Evolutionary conservation across 495 filamentous ascomycete species (phyloP).

Genomic region (Friedmanniomyces endolithicus): DNA sequence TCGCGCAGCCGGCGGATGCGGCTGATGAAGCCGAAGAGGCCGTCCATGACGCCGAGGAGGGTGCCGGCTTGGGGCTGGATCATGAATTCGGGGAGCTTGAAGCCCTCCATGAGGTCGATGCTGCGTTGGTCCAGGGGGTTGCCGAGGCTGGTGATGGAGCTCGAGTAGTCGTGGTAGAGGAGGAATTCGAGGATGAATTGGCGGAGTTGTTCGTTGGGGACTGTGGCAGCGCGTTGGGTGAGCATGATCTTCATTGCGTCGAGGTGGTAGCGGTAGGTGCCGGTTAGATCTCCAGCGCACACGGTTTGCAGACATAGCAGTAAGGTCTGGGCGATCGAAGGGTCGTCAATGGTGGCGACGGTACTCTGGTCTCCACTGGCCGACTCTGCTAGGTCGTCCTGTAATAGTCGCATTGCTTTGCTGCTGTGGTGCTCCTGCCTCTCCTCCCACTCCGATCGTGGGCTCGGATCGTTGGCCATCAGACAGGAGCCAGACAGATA

Average conservation of each 20-base stretch:
- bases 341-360: constrained; percentile 29
- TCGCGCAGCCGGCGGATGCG: constrained; percentile 71
- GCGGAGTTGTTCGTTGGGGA: constrained; percentile 48
- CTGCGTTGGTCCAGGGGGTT: constrained; percentile 31
- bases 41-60: constrained; percentile 77
- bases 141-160: constrained; percentile 61
- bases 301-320: constrained; percentile 72
- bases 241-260: constrained; percentile 62
- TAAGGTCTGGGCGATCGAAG: constrained; percentile 57
- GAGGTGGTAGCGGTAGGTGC: constrained; percentile 73
- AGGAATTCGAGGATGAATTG: constrained; percentile 88
- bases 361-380: constrained; percentile 22
- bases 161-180: constrained; percentile 76
- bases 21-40: constrained; percentile 67
- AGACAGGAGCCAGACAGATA: constrained; percentile 77
- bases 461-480: constrained; percentile 37
- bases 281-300: constrained; percentile 61
- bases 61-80: constrained; percentile 61
- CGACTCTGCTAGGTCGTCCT: constrained; percentile 8
- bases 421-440: constrained; percentile 47
- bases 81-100: constrained; percentile 55
- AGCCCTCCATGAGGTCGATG: constrained; percentile 45
- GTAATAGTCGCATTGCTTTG: constrained; percentile 45
- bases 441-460: constrained; percentile 27
- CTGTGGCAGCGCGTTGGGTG: constrained; percentile 32